These are phyloP conservation scores for Epichloe gansuensis DNA, from an alignment of 2,329 filamentous ascomycete genomes.

Conservation along the genomic window DNA sequence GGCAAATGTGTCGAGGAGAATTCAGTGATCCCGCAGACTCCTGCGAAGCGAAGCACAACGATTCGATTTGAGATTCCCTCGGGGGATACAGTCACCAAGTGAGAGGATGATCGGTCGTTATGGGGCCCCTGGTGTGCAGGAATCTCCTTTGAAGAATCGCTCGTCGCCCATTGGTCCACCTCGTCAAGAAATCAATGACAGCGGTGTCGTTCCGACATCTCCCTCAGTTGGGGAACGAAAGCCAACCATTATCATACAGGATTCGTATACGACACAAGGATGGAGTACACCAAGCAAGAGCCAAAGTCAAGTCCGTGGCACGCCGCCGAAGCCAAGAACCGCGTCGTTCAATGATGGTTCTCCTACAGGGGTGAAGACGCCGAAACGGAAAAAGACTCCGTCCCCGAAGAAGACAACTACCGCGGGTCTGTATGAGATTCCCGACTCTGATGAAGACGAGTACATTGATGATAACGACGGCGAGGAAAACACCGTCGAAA, in stretches of 20 bases:
- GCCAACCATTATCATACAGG: constrained; percentile 28
- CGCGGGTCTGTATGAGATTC: constrained; percentile 25
- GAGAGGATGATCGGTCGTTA: constrained; percentile 29
- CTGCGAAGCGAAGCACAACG: constrained; percentile 15
- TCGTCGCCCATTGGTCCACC: constrained; percentile 15
- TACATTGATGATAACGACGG: background rate
- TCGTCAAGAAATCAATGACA: constrained; percentile 12
- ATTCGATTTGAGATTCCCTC: constrained; percentile 32
- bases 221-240: constrained; percentile 10
- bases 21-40: constrained; percentile 31
- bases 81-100: constrained; percentile 25
- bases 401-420: constrained; percentile 3
- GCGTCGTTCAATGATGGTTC: constrained; percentile 2
- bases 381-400: constrained; percentile 8
- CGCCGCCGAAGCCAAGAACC: background rate
- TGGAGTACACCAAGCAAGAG: constrained; percentile 17
- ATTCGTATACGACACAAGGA: constrained; percentile 30
- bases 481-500: background rate
- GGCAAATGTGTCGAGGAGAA: constrained; percentile 14
- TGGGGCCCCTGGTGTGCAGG: constrained; percentile 19
- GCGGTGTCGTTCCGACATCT: constrained; percentile 10
- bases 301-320: constrained; percentile 6
- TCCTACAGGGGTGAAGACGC: constrained; percentile 12
- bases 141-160: constrained; percentile 27
- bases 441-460: constrained; percentile 30